Evolutionary conservation across 2,329 filamentous ascomycete species (phyloP).

Genomic region (Epichloe typhina): DNA sequence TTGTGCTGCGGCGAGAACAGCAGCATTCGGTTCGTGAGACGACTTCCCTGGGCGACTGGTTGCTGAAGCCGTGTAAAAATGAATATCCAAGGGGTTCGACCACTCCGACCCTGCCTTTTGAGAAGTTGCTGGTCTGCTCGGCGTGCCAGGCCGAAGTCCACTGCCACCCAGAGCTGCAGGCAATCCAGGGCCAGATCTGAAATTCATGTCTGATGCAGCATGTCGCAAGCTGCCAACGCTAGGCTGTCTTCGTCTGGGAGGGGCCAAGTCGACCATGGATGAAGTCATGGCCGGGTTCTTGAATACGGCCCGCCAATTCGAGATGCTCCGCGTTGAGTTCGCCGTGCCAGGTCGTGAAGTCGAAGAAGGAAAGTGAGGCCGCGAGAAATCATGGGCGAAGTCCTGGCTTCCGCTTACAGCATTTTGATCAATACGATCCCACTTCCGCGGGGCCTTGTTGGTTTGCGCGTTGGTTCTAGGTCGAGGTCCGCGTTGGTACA

Average conservation of each 20-base stretch:
- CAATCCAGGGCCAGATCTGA: slow-evolving; percentile 18
- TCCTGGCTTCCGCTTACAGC: slow-evolving; percentile 21
- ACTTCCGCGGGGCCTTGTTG: slow-evolving; percentile 12
- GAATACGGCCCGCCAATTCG: slow-evolving; percentile 21
- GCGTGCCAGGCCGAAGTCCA: slow-evolving; percentile 16
- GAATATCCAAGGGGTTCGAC: slow-evolving; percentile 35
- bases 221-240: slow-evolving; percentile 18
- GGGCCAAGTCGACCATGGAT: slow-evolving; percentile 32
- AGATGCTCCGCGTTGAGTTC: slow-evolving; percentile 18
- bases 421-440: slow-evolving; percentile 22
- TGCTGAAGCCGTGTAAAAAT: slow-evolving; percentile 22
- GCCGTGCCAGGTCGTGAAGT: slow-evolving; percentile 27
- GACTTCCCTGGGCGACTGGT: slow-evolving; percentile 4
- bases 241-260: slow-evolving; percentile 15
- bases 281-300: slow-evolving; percentile 23
- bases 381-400: slow-evolving; percentile 23
- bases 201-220: slow-evolving; percentile 26
- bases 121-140: slow-evolving; percentile 11
- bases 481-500: not conserved
- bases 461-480: slow-evolving; percentile 6
- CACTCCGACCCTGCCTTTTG: slow-evolving; percentile 27
- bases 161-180: slow-evolving; percentile 20
- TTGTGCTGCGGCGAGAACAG: not conserved
- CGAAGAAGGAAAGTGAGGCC: slow-evolving; percentile 15
- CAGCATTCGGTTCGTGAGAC: not conserved